Conservation (phyloP, 129 eudicot species). For the Silybum marianum region DNA sequence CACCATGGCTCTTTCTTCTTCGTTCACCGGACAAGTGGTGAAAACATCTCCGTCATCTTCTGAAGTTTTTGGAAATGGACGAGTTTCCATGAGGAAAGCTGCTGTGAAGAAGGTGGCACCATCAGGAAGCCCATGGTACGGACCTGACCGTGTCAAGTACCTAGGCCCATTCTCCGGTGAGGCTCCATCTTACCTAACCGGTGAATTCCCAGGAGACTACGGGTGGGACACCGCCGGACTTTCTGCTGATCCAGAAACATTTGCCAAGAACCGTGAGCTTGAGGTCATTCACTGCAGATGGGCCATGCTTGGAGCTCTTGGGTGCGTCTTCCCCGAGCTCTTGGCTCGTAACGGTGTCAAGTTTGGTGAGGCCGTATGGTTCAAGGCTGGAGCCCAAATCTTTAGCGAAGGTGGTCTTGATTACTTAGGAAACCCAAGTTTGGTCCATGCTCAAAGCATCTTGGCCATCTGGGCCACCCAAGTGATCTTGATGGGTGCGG, state of each 20-base stretch:
- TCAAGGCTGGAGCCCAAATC: slow-evolving; percentile 28
- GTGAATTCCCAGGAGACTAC: slow-evolving; percentile 29
- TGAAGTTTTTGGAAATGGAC: background rate
- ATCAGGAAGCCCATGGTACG: slow-evolving; percentile 21
- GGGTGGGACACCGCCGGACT: slow-evolving; percentile 27
- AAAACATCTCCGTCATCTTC: slow-evolving; percentile 3
- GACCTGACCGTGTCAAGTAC: slow-evolving; percentile 31
- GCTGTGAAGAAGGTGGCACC: background rate
- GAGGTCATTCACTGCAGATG: slow-evolving; percentile 4
- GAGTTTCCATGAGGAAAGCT: slow-evolving; percentile 20
- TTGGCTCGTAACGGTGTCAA: slow-evolving; percentile 17
- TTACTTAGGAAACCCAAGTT: background rate
- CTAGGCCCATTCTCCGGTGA: slow-evolving; percentile 30
- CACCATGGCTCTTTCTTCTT: slow-evolving; percentile 23
- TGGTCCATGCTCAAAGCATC: too few relatives aligned
- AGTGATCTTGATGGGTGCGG: too few relatives aligned
- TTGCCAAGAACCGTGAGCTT: slow-evolving; percentile 18
- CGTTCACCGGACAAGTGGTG: slow-evolving; percentile 13
- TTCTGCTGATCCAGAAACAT: slow-evolving; percentile 19
- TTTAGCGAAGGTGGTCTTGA: background rate
- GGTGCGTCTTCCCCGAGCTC: slow-evolving; percentile 25
- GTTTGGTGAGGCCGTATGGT: slow-evolving; percentile 32
- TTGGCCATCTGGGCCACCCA: background rate
- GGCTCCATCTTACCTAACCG: slow-evolving; percentile 27
- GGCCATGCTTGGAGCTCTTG: slow-evolving; percentile 20